Evolutionary conservation across 129 eudicot species (phyloP), one percentile per base, ranked within the genome.

Genomic region (Arctium lappa): DNA sequence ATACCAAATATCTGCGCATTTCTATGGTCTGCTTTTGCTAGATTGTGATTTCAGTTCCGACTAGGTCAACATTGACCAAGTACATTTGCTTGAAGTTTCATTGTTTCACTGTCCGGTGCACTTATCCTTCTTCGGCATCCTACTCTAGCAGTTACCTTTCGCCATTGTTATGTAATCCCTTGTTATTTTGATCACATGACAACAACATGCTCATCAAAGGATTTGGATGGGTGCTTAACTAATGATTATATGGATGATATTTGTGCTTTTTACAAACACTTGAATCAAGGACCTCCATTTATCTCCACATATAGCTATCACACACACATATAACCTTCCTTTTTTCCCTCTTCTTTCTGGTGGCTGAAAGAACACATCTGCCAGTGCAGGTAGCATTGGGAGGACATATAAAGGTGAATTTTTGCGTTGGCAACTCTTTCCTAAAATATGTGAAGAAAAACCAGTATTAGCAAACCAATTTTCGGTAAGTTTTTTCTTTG

Each of bases 301-400:
- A 33, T 10, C 22, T 10, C 27, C 29, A 69, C 39, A 71, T 29
- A 69, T 76, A 12, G 31, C 69, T 62, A 22, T 62, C 31, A 62
- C 69, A 62, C 10, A 18, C 69, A 60, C 32, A 27, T 63, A 10
- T 63, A 63, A 63, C 8, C 32, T 18, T 22, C 15, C 30, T 63
- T 48, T 13, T 37, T 78, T 44, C 46, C 33, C 72, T 73, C 16
- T 82, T 70, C 12, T 27, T 3, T 76, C 50, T 77, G 79, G 84
- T 84, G 46, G 82, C 63, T 86, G 74, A 84, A 60, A 70, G n/a
- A 68, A 85, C 60, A 75, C 71, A 83, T 78, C 69, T 82, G 74
- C 82, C 92, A 93, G 99, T 77, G 95, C 97, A 81, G 99, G 99
- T 83, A 95, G 99, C 97, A 95, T 95, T 27, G 99, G 97, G 66